These are phyloP conservation scores for Plenodomus biglobosus DNA, from an alignment of 2,329 filamentous ascomycete genomes.

Conservation along the genomic window DNA sequence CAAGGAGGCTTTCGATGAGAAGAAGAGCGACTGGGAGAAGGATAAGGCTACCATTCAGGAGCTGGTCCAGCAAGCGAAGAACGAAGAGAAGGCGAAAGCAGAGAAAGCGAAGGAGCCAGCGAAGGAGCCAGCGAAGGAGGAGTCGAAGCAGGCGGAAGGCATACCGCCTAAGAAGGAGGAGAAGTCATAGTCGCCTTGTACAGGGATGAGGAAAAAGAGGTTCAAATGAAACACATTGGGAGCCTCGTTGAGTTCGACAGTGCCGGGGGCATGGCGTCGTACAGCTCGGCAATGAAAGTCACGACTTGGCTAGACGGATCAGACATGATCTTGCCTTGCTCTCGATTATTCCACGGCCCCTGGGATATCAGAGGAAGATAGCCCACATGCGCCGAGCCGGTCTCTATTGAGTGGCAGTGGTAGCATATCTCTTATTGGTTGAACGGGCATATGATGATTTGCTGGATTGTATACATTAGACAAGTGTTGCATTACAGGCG, in stretches of 20 bases:
- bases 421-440: slow-evolving; percentile 9
- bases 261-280: background rate
- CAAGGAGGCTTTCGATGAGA: slow-evolving; percentile 76
- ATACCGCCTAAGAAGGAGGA: slow-evolving; percentile 4
- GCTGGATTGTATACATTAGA: slow-evolving; percentile 38
- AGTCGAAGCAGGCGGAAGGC: slow-evolving; percentile 62
- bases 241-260: no score
- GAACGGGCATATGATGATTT: slow-evolving; percentile 23
- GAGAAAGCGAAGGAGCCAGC: slow-evolving; percentile 47
- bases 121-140: slow-evolving; percentile 32
- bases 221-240: background rate
- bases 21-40: slow-evolving; percentile 81
- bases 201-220: slow-evolving; percentile 16
- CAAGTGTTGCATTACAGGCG: slow-evolving; percentile 35
- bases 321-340: slow-evolving; percentile 3
- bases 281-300: slow-evolving; percentile 17
- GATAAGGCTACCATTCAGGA: slow-evolving; percentile 80
- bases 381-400: slow-evolving; percentile 11
- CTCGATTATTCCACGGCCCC: slow-evolving; percentile 5
- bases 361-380: background rate
- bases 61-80: slow-evolving; percentile 60
- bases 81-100: slow-evolving; percentile 39
- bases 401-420: slow-evolving; percentile 14
- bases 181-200: slow-evolving; percentile 10
- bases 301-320: slow-evolving; percentile 14